Evolutionary conservation across 345 rosid species (phyloP), one percentile per base, ranked within the genome.

Genomic region (Corchorus olitorius): DNA sequence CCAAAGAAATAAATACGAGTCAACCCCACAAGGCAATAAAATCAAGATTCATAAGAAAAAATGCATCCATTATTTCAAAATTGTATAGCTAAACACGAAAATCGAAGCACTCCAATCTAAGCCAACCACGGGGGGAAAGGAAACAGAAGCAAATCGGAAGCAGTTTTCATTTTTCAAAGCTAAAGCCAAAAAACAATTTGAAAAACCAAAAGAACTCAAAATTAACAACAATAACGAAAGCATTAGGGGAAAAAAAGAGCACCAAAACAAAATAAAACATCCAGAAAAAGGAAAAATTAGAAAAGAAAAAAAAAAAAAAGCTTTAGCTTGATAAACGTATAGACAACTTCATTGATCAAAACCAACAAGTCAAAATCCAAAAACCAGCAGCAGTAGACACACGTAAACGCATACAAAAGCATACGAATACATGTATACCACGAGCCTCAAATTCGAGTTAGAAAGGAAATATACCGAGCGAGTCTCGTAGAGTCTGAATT

Each of bases 401-500:
- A 53, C 12, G 17, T 39, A 48, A 14, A 37, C 13, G 8, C 0
- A 16, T 15, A 16, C 27, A 55, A 9, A 27, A 58, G 53, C 10
- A 50, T n/a, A 20, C 15, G 4, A 33, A 16, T 15, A 73, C 6
- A 39, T 27, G 43, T 39, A 39, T 39, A 6, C 27, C 27, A 27
- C 27, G 6, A 39, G 6, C 43, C 4, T 41, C 0, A 70, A 52
- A 70, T 70, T 34, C 14, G 37, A 61, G 13, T 8, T 55, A 53
- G 20, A 70, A 37, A 45, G 5, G 35, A 10, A 45, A 60, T 75
- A 75, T 41, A 96, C 99, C 94, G 98, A 92, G 71, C 83, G 89
- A 52, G 99, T 96, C 84, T 96, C 94, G 65, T 89, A 93, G 37
- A 96, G 93, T 75, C 86, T 81, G 85, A 96, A 96, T 79, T 93